Evolutionary conservation across 495 filamentous ascomycete genomes (phyloP).

Genomic region (Recurvomyces mirabilis): DNA sequence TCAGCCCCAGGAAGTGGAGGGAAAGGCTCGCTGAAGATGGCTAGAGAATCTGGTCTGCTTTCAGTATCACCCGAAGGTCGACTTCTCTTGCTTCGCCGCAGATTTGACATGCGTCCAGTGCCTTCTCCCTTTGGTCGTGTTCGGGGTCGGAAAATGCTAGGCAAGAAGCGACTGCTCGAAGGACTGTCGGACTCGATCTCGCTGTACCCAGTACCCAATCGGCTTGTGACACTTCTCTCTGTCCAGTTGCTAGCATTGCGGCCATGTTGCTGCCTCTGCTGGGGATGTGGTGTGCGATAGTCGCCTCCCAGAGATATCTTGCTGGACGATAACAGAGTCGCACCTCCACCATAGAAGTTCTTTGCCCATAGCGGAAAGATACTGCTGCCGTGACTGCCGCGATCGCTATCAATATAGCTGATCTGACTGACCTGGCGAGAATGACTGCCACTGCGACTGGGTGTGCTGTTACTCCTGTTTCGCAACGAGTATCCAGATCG

Average conservation of each 20-base stretch:
- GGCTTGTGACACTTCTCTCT: conserved; percentile 24
- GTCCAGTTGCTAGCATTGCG: conserved; percentile 26
- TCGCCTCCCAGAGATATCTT: conserved; percentile 9
- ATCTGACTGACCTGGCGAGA: conserved; percentile 16
- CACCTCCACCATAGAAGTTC: conserved; percentile 13
- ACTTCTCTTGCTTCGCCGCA: conserved; percentile 3
- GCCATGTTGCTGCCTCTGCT: conserved; percentile 13
- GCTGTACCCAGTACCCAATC: conserved; percentile 18
- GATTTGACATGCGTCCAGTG: background rate
- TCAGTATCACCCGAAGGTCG: conserved; percentile 8
- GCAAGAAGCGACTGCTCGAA: conserved; percentile 27
- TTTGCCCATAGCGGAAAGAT: conserved; percentile 21
- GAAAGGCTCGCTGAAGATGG: conserved; percentile 17
- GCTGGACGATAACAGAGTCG: conserved; percentile 12
- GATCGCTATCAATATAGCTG: conserved; percentile 11
- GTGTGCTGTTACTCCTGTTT: conserved; percentile 19
- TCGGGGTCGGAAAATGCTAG: conserved; percentile 31
- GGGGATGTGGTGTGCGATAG: conserved; percentile 29
- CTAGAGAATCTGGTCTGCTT: conserved; percentile 13
- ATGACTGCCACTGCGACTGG: conserved; percentile 13
- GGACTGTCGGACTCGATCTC: conserved; percentile 21
- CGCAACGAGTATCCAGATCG: conserved; percentile 28
- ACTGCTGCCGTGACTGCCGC: conserved; percentile 12
- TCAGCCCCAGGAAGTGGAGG: background rate
- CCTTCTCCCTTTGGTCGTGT: conserved; percentile 21